These are phyloP conservation scores for Annulohypoxylon nitens DNA, from an alignment of 495 filamentous ascomycete species.

Conservation along the genomic window DNA sequence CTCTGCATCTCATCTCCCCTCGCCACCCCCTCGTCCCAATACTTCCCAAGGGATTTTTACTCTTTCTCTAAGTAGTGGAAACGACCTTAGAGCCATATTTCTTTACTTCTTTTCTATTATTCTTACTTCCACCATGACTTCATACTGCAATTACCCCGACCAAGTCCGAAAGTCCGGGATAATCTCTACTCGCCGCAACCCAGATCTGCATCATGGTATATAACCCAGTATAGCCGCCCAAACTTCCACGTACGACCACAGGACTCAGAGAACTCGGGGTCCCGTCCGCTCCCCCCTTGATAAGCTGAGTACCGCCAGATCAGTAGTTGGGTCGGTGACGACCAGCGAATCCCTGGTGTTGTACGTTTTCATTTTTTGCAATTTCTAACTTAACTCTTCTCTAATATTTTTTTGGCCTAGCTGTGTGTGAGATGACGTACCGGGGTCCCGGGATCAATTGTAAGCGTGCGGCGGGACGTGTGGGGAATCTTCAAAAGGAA, in stretches of 20 bases:
- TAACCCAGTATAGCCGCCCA: background rate
- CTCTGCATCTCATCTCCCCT: no score
- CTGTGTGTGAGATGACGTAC: background rate
- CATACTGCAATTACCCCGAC: no score
- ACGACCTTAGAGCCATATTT: no score
- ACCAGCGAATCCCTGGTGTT: conserved; percentile 61
- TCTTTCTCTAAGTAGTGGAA: no score
- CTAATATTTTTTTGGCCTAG: background rate
- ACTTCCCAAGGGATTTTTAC: no score
- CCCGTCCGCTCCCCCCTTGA: conserved; percentile 65
- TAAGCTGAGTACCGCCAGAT: conserved; percentile 54
- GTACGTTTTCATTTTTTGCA: conserved; percentile 50
- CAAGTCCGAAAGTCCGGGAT: no score
- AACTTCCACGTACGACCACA: conserved; percentile 59
- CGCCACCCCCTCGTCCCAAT: no score
- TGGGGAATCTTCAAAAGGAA: background rate
- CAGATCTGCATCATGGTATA: background rate
- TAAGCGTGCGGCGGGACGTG: background rate
- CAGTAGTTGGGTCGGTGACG: conserved; percentile 65
- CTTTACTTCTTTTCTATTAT: no score
- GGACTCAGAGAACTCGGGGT: conserved; percentile 58
- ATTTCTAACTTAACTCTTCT: background rate
- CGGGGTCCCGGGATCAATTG: no score
- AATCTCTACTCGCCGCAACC: no score
- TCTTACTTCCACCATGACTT: no score